Base-by-base conservation (phyloP, 805 yeast genomes). In the Ogataea chonburiensis region DNA sequence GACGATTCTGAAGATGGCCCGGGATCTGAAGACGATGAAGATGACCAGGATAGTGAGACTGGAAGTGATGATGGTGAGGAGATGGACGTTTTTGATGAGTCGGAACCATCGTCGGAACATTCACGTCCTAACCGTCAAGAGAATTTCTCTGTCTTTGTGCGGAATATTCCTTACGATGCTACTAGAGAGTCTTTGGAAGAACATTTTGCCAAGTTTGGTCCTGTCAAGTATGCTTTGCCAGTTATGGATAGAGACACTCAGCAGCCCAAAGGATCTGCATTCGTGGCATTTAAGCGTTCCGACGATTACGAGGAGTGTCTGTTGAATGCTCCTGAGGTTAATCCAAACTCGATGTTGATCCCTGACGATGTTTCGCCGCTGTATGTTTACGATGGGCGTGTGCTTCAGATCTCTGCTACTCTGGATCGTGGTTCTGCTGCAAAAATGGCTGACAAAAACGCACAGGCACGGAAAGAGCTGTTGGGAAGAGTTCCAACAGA, bases 121-220 rank as follows among this genome's bases (percentile, higher is more conserved):
- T 30, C 56, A 15, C 17, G 58, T 59, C 23, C 63, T 54, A 84
- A 85, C 60, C 81, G 67, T 57, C 81, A 77, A 56, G 93, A 84
- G 49, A 68, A 73, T 5, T 83, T 54, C 46, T 81, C 95, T 5
- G 62, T 93, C 16, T 93, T 93, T 56, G 86, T 93, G 8, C 78
- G 98, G 56, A 93, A 93, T 55, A 77, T 93, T 22, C 98, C 98
- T 1, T 93, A 91, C 55, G 96, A 87, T 61, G 94, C 96, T 4
- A 87, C 94, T 22, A 74, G 73, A 31, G 97, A 89, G 37, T 61
- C 81, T 2, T 68, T 93, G 24, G 71, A 68, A 31, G 86, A 79
- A 34, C 98, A 91, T 58, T 93, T 93, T 53, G 61, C 64, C 40
- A 73, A 77, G 49, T 88, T 93, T 58, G 98, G 98, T 9, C 74